These are phyloP conservation scores for Mollisia scopiformis DNA, from an alignment of 2,329 filamentous ascomycete species.

Conservation along the genomic window DNA sequence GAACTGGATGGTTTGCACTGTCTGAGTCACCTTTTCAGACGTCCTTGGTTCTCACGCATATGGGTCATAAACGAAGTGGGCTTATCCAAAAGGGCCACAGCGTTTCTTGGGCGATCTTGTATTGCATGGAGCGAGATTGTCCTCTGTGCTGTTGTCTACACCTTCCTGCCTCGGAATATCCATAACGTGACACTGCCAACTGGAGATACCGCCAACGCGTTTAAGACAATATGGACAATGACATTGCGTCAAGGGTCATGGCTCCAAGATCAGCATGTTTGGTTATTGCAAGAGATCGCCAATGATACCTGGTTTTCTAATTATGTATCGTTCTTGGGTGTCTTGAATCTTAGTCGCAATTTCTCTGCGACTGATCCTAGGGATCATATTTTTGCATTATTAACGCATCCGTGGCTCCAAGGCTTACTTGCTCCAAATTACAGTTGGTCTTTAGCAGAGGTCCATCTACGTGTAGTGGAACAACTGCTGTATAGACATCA, in stretches of 20 bases:
- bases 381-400: background rate
- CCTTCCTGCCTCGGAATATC: too few relatives aligned
- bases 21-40: background rate
- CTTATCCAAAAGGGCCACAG: background rate
- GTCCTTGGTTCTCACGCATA: background rate
- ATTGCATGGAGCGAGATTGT: background rate
- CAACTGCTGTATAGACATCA: background rate
- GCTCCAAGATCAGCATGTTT: background rate
- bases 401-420: background rate
- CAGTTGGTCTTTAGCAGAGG: background rate
- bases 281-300: background rate
- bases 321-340: background rate
- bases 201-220: background rate
- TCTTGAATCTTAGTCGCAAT: background rate
- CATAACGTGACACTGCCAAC: too few relatives aligned
- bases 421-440: background rate
- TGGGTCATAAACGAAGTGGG: background rate
- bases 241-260: background rate
- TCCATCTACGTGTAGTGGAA: background rate
- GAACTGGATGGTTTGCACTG: background rate
- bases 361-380: background rate
- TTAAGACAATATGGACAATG: background rate
- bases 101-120: background rate
- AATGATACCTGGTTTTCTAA: too few relatives aligned
- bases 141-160: background rate